phyloP scores from a whole-genome alignment of 345 rosid genomes.

The Populus pruinosa region DNA sequence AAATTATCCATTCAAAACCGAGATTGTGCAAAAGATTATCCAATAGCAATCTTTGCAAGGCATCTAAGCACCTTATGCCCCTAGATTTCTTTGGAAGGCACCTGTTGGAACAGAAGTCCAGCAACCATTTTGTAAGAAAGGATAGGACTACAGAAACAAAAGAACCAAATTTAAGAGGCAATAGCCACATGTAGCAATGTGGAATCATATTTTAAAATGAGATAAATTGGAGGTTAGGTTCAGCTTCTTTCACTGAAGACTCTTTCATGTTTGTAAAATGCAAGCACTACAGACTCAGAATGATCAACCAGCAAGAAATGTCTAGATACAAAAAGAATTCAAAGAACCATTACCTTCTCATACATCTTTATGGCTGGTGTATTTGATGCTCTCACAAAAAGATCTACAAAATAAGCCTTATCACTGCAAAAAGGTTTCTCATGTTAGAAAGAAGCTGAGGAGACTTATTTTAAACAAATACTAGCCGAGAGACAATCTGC shows the following conservation, averaged over 20 bases:
- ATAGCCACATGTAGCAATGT: not conserved
- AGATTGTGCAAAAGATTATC: not conserved
- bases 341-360: conserved; percentile 60
- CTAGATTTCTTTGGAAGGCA: not conserved
- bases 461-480: not conserved
- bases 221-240: not conserved
- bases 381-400: conserved; percentile 93
- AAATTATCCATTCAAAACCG: not conserved
- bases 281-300: not conserved
- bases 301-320: conserved; percentile 3
- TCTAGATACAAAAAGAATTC: not conserved
- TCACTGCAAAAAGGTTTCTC: conserved; percentile 49
- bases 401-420: conserved; percentile 91
- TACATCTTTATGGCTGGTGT: conserved; percentile 96
- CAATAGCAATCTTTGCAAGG: not conserved
- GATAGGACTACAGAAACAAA: not conserved
- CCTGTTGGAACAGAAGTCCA: not conserved
- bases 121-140: not conserved
- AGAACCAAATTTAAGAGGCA: not conserved
- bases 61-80: not conserved
- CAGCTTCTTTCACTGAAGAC: not conserved
- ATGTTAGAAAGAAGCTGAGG: conserved; percentile 2
- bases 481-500: not conserved
- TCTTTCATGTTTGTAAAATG: not conserved
- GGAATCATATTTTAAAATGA: not conserved